Percentiles rank a stretch among this genome's conserved stretches.
Conservation (phyloP, 768 basidiomycete species). For the Amanita inopinata region DNA sequence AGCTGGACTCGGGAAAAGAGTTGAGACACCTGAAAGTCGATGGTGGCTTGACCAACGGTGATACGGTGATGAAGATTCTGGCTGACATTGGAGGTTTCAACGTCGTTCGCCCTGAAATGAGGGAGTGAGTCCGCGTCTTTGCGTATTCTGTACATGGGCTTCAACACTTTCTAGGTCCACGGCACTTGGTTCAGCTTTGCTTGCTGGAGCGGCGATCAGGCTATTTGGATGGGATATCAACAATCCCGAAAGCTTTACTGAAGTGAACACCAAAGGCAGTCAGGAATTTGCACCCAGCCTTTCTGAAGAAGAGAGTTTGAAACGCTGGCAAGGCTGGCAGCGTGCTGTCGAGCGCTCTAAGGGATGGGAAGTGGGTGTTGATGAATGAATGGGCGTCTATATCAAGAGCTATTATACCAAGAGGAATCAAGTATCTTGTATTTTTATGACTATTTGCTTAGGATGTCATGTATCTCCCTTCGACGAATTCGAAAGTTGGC, state of each 20-base stretch:
- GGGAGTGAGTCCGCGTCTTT: conserved; percentile 56
- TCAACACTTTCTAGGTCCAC: conserved; percentile 55
- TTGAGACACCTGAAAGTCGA: conserved; percentile 89
- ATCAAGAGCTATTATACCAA: neutral
- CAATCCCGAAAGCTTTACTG: conserved; percentile 69
- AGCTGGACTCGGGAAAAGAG: conserved; percentile 72
- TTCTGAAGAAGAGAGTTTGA: conserved; percentile 42
- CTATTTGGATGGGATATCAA: conserved; percentile 90
- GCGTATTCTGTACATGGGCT: neutral
- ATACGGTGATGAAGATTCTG: conserved; percentile 77
- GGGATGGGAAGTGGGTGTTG: conserved; percentile 67
- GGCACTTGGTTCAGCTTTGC: conserved; percentile 88
- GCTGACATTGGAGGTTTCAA: conserved; percentile 89
- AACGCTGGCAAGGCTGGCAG: conserved; percentile 77
- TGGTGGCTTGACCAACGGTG: conserved; percentile 97
- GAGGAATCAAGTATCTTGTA: neutral
- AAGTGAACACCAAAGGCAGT: conserved; percentile 84
- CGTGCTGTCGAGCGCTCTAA: conserved; percentile 77
- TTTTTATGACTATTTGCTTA: neutral
- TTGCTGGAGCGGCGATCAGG: conserved; percentile 81
- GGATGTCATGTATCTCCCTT: no score
- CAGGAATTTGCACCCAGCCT: conserved; percentile 55
- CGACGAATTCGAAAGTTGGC: neutral
- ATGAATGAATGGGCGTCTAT: conserved; percentile 13
- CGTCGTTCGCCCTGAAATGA: conserved; percentile 90